Base-by-base conservation (phyloP, 176 grass and related monocot species). In the Carex pumila region DNA sequence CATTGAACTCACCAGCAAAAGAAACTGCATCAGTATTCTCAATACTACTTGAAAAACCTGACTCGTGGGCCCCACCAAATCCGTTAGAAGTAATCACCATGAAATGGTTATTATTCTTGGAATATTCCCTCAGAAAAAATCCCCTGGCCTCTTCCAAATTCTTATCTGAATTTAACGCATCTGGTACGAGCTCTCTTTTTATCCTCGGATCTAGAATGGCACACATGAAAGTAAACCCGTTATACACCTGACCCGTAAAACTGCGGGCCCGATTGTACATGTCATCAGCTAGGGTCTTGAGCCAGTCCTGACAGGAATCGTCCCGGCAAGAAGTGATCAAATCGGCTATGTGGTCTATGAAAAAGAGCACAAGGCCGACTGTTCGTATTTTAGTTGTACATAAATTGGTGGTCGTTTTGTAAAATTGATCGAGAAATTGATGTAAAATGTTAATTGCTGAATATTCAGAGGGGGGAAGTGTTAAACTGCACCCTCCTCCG, bases 201-300 rank as follows among this genome's bases (percentile, higher is more conserved):
- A 98, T 95, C 72, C 92, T 91, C 14, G 88, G 95, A 88, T 98
- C 92, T 79, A 98, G 89, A 92, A 98, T 92, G 21, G 92, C 92
- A 65, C 91, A 91, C 60, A 88, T 98, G 77, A 93, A 98, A 17
- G 91, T 95, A 79, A 89, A 95, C 36, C 88, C 79, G 7, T 88
- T 95, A 86, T 91, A 93, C 62, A 89, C 86, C 80, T 95, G 89
- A 85, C 88, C 69, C 54, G 84, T 81, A 64, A 93, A 98, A 61
- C 79, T 85, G 70, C 65, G 37, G 75, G 91, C 83, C 52, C 86
- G 84, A 71, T 90, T 81, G 36, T 71, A 86, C 95, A 98, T 98
- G 71, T 95, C 85, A 29, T 73, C 85, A 15, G 92, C 92, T 71
- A 98, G 88, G 78, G 70, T 85, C 81, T 98, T 94, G 39, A 98